phyloP scores from a whole-genome alignment of 192 early-diverging fungal genomes.

The Piromyces finnis region DNA sequence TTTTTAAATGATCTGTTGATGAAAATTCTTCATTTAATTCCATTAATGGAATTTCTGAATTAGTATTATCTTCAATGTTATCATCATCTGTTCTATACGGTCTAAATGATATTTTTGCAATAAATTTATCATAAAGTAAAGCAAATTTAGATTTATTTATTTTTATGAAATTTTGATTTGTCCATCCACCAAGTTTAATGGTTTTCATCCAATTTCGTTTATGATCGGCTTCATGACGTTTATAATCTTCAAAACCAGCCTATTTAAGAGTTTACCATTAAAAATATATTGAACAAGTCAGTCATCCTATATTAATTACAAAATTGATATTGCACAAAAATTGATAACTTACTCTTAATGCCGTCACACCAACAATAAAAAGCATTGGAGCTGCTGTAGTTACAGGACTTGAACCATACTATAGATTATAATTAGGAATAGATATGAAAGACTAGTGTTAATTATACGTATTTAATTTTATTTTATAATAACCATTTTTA shows the following conservation, averaged over 20 bases:
- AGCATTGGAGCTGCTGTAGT: constrained; percentile 1
- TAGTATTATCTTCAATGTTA: background rate
- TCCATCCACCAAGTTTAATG: background rate
- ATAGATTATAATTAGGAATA: background rate
- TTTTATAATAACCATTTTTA: no score
- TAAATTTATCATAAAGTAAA: background rate
- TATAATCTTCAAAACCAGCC: background rate
- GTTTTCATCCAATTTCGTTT: background rate
- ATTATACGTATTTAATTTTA: no score
- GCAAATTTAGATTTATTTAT: background rate
- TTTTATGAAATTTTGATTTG: background rate
- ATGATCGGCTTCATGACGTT: background rate
- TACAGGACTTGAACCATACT: background rate
- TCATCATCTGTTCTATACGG: background rate
- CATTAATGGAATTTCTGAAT: background rate
- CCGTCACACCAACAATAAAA: background rate
- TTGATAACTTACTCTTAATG: background rate
- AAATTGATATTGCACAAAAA: no score
- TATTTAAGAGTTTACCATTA: no score
- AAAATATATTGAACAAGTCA: no score
- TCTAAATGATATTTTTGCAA: background rate
- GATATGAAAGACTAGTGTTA: no score
- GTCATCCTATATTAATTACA: no score
- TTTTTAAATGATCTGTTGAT: background rate
- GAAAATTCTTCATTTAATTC: background rate